Evolutionary conservation across 2,329 filamentous ascomycete species (phyloP), one percentile per base, ranked within the genome.

Genomic region (Alternaria sp.): DNA sequence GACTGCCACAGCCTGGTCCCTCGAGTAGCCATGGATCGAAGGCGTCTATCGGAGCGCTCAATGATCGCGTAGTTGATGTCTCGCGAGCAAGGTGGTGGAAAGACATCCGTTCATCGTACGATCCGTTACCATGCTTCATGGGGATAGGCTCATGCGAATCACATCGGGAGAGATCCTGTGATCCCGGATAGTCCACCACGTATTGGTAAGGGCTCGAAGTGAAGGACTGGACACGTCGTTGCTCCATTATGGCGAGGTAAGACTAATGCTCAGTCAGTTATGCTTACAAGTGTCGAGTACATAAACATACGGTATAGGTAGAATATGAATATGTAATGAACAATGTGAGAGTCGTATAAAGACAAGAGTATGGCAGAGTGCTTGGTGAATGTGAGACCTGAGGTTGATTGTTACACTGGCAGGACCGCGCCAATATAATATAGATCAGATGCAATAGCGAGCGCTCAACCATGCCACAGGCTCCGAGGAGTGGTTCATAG

Each of bases 11-110:
- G 17, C 49, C 30, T 21, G 59, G 54, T 19, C 44, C 43, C 1
- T 65, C 58, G 15, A 71, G 46, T 10, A 71, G 21, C 70, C 68
- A 70, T n/a, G 63, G 55, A 43, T 64, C 61, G 6, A 69, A 63
- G 4, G 58, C 40, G 11, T 58, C 45, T 12, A 66, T 57, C 7
- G 61, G 47, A 52, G 58, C 52, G 25, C 62, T 56, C 32, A 62
- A 32, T 8, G 59, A 28, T 23, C 54, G 63, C 10, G 54, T 36
- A 10, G 40, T 45, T 8, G 61, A 43, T 23, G 61, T 26, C 26
- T 62, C 54, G 12, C 52, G 49, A 7, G 46, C 25, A 26, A 55
- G 50, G 40, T 45, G 45, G 17, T 56, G 54, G 52, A 62, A 60
- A 19, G 50, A 47, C 15, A 44, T 19, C n/a, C 26, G 51, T 13